Conservation (phyloP, 257 asterid species). For the Nicotiana otophora region DNA sequence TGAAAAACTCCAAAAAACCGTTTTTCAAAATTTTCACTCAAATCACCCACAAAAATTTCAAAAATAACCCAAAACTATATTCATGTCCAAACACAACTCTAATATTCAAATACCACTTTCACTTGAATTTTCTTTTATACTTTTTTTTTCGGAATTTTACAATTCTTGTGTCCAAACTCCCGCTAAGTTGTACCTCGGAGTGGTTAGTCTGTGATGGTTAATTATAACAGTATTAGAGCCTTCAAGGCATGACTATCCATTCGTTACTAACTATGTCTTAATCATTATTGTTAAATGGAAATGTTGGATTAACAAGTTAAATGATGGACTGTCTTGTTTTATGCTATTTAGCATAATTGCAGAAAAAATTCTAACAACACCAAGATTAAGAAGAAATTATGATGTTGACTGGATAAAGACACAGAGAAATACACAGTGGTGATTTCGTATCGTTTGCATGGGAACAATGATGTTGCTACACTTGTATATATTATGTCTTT, state of each 20-base stretch:
- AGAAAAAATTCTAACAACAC: not conserved
- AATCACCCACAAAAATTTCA: too few species aligned
- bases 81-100: too few species aligned
- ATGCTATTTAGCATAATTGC: not conserved
- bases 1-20: too few species aligned
- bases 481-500: not conserved
- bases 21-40: too few species aligned
- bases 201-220: not conserved
- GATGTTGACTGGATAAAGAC: not conserved
- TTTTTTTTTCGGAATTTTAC: too few species aligned
- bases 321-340: not conserved
- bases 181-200: not conserved
- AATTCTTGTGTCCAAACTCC: too few species aligned
- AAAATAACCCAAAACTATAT: too few species aligned
- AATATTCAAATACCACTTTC: too few species aligned
- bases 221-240: not conserved
- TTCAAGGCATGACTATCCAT: too few species aligned
- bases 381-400: not conserved
- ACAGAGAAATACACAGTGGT: not conserved
- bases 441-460: too few species aligned
- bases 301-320: not conserved
- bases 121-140: too few species aligned
- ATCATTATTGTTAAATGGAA: not conserved
- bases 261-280: not conserved
- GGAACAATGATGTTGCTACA: not conserved